Evolutionary conservation across 2,329 filamentous ascomycete genomes (phyloP), one percentile per base, ranked within the genome.

Genomic region (Pestalotiopsis sp.): DNA sequence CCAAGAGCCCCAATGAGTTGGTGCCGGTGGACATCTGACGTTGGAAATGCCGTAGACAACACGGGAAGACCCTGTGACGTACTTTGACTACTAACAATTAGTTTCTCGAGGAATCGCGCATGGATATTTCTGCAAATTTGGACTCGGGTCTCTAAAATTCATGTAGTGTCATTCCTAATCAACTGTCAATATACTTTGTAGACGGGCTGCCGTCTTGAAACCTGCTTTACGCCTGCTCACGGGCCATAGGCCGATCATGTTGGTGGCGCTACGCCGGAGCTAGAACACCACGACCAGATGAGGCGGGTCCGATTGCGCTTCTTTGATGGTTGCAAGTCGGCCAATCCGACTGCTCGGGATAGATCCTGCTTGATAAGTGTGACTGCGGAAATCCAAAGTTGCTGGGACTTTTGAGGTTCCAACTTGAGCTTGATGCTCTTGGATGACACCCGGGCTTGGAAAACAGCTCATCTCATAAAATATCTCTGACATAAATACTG

Each of bases 1-100:
- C 95, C 0, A 85, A 91, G 74, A 92, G 88, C 74, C 74, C 74
- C 9, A 83, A 86, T 73, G 85, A 86, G 12, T 76, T 92, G 69
- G 74, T 79, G 3, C 61, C 74, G 45, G 77, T 77, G 66, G 67
- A 71, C 20, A 75, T 78, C 61, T 77, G 68, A 75, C 20, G 13
- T 63, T 62, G 38, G 61, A 45, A 49, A 20, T 41, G 45, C 23
- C 45, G 45, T 52, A n/a, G 11, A 52, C 17, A 9, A n/a, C 17
- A 52, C 7, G 45, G 45, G 11, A 49, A 49, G 7, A 23, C 45
- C 45, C 45, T 39, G 59, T 20, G 59, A 14, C n/a, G 27, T 38
- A 20, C 31, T 41, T 36, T 39, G 59, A 20, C 31, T 36, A 62
- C 5, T 36, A 39, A 39, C 12, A 62, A 36, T 12, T 36, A 39